Conservation (phyloP, 225 moss, liverwort and hornwort genomes). For the Takakia lepidozioides region DNA sequence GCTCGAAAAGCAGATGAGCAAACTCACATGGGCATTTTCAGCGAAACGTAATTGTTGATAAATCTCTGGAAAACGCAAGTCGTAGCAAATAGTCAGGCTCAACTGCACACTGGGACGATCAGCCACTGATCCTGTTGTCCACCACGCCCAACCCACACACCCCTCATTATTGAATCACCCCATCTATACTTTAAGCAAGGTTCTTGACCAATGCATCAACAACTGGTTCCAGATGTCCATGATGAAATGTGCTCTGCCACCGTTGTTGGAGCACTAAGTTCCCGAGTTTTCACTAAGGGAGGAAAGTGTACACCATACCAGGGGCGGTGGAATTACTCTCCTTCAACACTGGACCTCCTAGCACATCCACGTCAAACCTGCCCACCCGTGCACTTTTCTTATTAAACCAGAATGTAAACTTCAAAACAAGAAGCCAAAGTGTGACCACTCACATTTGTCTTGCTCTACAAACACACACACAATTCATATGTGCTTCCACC, state of each 20-base stretch:
- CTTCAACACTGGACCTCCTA: constrained; percentile 80
- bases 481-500: too few relatives aligned
- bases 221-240: too few relatives aligned
- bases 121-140: constrained; percentile 38
- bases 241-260: too few relatives aligned
- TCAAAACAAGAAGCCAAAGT: too few relatives aligned
- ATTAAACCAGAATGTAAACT: constrained; percentile 2
- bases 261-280: too few relatives aligned
- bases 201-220: too few relatives aligned
- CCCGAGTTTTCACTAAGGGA: neutral
- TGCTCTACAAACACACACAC: too few relatives aligned
- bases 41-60: constrained; percentile 78
- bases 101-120: constrained; percentile 80
- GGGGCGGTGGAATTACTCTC: constrained; percentile 71
- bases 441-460: neutral
- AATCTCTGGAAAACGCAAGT: constrained; percentile 92
- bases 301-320: constrained; percentile 25
- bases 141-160: neutral
- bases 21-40: constrained; percentile 57
- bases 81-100: constrained; percentile 89
- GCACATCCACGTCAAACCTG: constrained; percentile 93
- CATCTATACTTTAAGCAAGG: too few relatives aligned
- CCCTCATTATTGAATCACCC: too few relatives aligned
- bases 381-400: constrained; percentile 2
- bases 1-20: neutral